A percentile compares a stretch with the other conserved stretches of the same genome.
phyloP scores from a whole-genome alignment of 208 protist species.

The Leishmania arabica region DNA sequence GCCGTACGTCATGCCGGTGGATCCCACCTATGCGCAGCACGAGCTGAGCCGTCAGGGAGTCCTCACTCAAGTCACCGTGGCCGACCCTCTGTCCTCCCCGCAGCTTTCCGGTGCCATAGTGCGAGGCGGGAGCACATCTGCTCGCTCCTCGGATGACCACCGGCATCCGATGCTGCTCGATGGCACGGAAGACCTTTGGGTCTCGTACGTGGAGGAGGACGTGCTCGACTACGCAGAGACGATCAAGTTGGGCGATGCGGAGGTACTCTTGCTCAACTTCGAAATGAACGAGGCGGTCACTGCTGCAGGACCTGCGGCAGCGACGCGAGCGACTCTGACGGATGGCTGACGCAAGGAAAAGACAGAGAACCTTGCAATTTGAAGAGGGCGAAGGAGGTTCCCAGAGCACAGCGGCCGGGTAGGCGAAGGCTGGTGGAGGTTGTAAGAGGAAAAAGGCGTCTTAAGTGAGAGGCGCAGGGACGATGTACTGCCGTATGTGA shows the following conservation, averaged over 20 bases:
- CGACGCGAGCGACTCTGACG: constrained; percentile 10
- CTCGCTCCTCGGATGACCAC: neutral
- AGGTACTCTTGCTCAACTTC: constrained; percentile 13
- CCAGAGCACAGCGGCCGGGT: neutral
- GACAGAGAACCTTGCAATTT: neutral
- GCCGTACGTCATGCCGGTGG: constrained; percentile 28
- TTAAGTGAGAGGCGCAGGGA: neutral
- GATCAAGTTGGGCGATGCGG: constrained; percentile 13
- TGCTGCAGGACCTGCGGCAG: neutral
- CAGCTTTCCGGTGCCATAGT: constrained; percentile 19
- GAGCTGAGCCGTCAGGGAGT: constrained; percentile 18
- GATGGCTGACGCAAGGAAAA: constrained; percentile 11
- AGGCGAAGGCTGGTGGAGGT: neutral
- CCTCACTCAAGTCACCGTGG: neutral
- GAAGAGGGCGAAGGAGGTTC: neutral
- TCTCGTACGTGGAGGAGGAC: constrained; percentile 17
- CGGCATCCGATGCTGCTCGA: constrained; percentile 18
- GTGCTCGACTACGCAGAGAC: constrained; percentile 13
- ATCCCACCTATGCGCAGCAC: constrained; percentile 25
- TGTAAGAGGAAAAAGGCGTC: neutral
- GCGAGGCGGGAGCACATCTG: neutral
- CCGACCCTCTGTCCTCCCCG: constrained; percentile 14
- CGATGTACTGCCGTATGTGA: neutral
- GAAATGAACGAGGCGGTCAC: constrained; percentile 9
- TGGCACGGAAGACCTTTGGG: constrained; percentile 17